phyloP scores from a whole-genome alignment of 208 protist genomes.

The Crithidia acanthocephali region DNA sequence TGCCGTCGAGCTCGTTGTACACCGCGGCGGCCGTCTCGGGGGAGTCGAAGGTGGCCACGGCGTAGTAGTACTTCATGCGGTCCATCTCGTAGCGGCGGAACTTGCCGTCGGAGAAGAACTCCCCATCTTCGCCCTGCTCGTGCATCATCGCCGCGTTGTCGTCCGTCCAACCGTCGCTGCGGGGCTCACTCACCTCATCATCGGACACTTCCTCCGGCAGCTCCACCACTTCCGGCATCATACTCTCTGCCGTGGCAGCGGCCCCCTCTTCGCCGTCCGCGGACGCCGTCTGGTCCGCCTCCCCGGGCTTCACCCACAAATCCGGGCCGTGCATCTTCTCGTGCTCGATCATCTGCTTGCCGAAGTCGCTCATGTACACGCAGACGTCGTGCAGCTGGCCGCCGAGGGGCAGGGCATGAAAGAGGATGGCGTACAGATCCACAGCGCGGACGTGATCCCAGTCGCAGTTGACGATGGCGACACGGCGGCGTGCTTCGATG shows the following conservation, averaged over 20 bases:
- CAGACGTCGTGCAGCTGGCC: slow-evolving; percentile 92
- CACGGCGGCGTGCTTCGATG: slow-evolving; percentile 75
- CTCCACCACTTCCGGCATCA: slow-evolving; percentile 40
- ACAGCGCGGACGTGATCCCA: slow-evolving; percentile 95
- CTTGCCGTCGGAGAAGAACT: slow-evolving; percentile 92
- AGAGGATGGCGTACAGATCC: slow-evolving; percentile 96
- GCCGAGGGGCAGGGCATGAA: slow-evolving; percentile 94
- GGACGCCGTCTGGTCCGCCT: slow-evolving; percentile 22
- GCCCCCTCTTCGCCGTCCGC: slow-evolving; percentile 13
- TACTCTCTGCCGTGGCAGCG: slow-evolving; percentile 1
- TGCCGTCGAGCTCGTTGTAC: slow-evolving; percentile 95
- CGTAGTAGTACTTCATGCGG: slow-evolving; percentile 97
- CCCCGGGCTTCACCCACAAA: slow-evolving; percentile 75
- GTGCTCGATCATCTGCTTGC: slow-evolving; percentile 91
- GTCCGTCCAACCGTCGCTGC: slow-evolving; percentile 73
- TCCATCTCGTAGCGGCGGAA: slow-evolving; percentile 94
- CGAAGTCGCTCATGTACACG: slow-evolving; percentile 97
- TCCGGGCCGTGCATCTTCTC: slow-evolving; percentile 84
- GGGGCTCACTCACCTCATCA: slow-evolving; percentile 47
- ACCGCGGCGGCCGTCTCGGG: slow-evolving; percentile 90
- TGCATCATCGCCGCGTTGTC: slow-evolving; percentile 79
- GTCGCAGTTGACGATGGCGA: slow-evolving; percentile 97
- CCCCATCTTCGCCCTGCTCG: slow-evolving; percentile 83
- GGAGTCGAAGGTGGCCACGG: slow-evolving; percentile 95
- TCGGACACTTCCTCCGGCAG: slow-evolving; percentile 44